Evolutionary conservation across 306 rosid genomes (phyloP).

Genomic region (Fagus crenata): DNA sequence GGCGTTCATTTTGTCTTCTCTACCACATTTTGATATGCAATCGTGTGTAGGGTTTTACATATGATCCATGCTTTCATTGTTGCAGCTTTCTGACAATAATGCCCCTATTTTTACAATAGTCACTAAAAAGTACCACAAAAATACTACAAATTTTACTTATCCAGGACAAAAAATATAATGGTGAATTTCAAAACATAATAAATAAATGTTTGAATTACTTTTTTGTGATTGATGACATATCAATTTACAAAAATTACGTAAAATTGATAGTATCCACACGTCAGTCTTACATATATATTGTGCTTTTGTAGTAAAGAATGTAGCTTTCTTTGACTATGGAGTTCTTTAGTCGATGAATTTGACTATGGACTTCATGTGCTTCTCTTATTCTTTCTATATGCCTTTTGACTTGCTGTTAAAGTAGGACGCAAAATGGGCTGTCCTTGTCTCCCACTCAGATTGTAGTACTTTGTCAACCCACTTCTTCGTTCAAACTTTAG

Average conservation of each 20-base stretch:
- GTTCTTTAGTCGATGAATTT: not conserved
- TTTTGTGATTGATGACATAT: too few relatives aligned
- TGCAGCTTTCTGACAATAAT: constrained; percentile 20
- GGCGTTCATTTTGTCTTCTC: constrained; percentile 22
- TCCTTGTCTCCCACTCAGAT: constrained; percentile 53
- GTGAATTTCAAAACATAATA: too few relatives aligned
- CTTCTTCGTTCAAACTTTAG: constrained; percentile 24
- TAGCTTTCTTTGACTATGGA: constrained; percentile 5
- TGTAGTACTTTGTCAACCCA: constrained; percentile 37
- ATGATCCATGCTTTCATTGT: constrained; percentile 4
- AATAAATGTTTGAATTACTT: too few relatives aligned
- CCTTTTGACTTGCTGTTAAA: constrained; percentile 52
- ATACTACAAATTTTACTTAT: too few relatives aligned
- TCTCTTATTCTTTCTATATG: constrained; percentile 15
- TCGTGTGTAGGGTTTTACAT: constrained; percentile 10
- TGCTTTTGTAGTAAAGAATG: not conserved
- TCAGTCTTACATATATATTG: not conserved
- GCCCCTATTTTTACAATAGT: not conserved
- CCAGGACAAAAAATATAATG: too few relatives aligned
- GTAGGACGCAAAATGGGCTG: constrained; percentile 43
- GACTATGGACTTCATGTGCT: constrained; percentile 28
- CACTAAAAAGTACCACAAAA: constrained; percentile 16
- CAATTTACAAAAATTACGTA: too few relatives aligned
- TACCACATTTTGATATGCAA: not conserved
- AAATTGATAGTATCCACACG: too few relatives aligned